phyloP scores from a whole-genome alignment of 768 basidiomycete genomes.

The Pleurotus citrinopileatus region DNA sequence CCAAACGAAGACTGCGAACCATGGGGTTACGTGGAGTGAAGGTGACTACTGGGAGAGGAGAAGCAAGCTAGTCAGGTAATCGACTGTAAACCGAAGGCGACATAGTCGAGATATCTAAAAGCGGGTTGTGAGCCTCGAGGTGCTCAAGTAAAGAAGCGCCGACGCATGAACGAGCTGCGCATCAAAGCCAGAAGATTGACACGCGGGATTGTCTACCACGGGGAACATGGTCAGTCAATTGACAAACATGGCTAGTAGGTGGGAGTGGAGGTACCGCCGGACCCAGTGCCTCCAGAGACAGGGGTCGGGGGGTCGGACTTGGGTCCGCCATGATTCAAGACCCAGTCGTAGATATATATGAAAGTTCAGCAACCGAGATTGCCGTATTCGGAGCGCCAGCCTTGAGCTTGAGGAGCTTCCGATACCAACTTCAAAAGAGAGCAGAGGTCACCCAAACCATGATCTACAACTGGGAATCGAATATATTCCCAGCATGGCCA shows the following conservation, averaged over 20 bases:
- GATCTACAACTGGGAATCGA: too few species aligned
- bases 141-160: neutral
- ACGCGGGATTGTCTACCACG: too few species aligned
- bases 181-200: too few species aligned
- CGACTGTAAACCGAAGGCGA: neutral
- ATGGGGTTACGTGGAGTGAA: neutral
- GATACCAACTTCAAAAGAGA: too few species aligned
- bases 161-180: neutral
- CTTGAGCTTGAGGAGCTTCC: neutral
- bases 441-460: too few species aligned
- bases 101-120: neutral
- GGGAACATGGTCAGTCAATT: too few species aligned
- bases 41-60: neutral
- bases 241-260: too few species aligned
- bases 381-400: neutral
- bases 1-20: neutral
- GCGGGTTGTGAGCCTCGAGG: constrained; percentile 7
- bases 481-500: neutral
- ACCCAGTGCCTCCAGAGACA: too few species aligned
- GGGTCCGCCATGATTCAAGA: too few species aligned
- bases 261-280: too few species aligned
- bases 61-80: neutral
- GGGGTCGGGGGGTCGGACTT: too few species aligned
- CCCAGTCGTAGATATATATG: neutral
- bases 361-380: neutral